phyloP scores from a whole-genome alignment of 768 basidiomycete species.

The Pulveroboletus sp. region DNA sequence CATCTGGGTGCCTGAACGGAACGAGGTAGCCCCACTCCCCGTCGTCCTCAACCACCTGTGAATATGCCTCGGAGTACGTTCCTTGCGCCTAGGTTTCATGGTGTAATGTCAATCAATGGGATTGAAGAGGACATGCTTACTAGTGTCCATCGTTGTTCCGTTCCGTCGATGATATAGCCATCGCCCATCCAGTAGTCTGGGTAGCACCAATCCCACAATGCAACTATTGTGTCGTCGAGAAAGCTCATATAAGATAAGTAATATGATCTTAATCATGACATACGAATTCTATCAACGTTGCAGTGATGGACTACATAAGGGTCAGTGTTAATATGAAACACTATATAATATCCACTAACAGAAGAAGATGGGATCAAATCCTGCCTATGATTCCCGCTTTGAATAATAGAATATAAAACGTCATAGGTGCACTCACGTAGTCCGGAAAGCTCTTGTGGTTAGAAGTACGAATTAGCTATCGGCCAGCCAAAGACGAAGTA shows the following conservation, averaged over 20 bases:
- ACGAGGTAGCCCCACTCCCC: conserved; percentile 16
- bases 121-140: conserved; percentile 4
- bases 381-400: conserved; percentile 11
- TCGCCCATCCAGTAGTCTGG: conserved; percentile 25
- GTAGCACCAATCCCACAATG: conserved; percentile 31
- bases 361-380: conserved; percentile 24
- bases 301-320: conserved; percentile 19
- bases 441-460: conserved; percentile 13
- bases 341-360: conserved; percentile 7
- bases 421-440: conserved; percentile 14
- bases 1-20: conserved; percentile 23
- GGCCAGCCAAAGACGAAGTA: not conserved
- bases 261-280: not conserved
- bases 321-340: not conserved
- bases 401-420: not conserved
- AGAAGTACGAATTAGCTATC: not conserved
- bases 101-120: not conserved
- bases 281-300: conserved; percentile 23
- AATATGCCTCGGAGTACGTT: conserved; percentile 21
- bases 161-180: conserved; percentile 15
- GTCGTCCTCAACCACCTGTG: conserved; percentile 16
- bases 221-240: conserved; percentile 11
- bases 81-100: conserved; percentile 12
- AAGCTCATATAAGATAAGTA: not conserved
- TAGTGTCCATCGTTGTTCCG: conserved; percentile 20